Evolutionary conservation across 495 filamentous ascomycete species (phyloP), one percentile per base, ranked within the genome.

Genomic region (Tuber indicum): DNA sequence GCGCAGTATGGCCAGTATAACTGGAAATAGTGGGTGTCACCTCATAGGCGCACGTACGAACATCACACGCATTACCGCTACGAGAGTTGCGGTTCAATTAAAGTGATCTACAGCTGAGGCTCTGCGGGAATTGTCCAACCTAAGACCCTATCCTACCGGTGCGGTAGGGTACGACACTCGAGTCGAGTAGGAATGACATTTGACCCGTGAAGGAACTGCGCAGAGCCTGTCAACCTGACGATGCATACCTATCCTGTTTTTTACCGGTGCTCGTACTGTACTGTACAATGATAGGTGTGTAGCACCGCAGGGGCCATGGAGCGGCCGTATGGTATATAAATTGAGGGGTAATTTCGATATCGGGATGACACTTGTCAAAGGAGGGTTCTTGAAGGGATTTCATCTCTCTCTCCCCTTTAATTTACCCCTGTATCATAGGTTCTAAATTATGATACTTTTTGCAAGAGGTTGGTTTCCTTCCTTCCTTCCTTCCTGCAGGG

Each of bases 91-190:
- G 10, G 58, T 66, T 66, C 58, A 66, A 66, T 66, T 66, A 66
- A 19, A 32, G 58, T 66, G 58, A 66, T 66, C 26, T 36, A 36
- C 58, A 66, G 0, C 26, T 66, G 58, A 66, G 58, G 58, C 58
- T 66, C 58, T 66, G 58, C 58, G 58, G 58, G 58, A 66, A 66
- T 66, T 66, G 58, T 66, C 58, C 58, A 36, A 66, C 58, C 58
- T 16, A 36, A 66, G 58, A 19, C 12, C 26, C 26, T 66, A 66
- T 66, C 58, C 4, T 19, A 66, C 58, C 58, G 26, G 58, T 52
- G 7, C 21, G 46, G 46, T 32, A 32, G 32, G 32, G 32, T 47
- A 21, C 1, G 6, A 6, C 14, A 32, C 58, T 66, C 58, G 58
- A 66, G 58, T 66, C 19, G 4, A 1, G 39, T 41, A 66, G 58